These are phyloP conservation scores for Sphaerostilbella broomeana DNA, from an alignment of 2,329 filamentous ascomycete genomes.

Conservation along the genomic window DNA sequence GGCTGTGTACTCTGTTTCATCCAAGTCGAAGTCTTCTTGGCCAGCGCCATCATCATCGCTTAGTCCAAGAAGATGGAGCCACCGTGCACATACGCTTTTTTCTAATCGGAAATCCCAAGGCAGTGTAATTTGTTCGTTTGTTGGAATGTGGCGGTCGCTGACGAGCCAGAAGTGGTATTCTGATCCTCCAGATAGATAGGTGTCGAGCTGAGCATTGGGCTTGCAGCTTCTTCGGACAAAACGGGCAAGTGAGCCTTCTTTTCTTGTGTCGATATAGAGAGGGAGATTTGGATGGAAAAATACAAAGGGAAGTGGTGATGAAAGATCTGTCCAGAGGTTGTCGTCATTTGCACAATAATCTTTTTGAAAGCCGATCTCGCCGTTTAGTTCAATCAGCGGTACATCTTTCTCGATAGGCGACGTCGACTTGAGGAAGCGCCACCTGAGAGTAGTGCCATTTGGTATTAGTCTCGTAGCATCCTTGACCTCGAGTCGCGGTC, in stretches of 20 bases:
- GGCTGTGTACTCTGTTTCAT: slow-evolving; percentile 52
- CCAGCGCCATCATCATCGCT: slow-evolving; percentile 49
- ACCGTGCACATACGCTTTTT: slow-evolving; percentile 47
- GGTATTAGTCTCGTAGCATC: slow-evolving; percentile 34
- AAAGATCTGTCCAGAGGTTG: slow-evolving; percentile 63
- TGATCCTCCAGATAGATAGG: slow-evolving; percentile 68
- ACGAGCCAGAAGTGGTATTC: slow-evolving; percentile 93
- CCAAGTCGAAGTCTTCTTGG: slow-evolving; percentile 48
- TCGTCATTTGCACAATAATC: slow-evolving; percentile 61
- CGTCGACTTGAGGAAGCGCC: slow-evolving; percentile 57
- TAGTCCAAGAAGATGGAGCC: slow-evolving; percentile 54
- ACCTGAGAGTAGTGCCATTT: slow-evolving; percentile 47
- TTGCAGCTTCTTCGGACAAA: slow-evolving; percentile 90
- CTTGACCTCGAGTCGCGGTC: slow-evolving; percentile 43
- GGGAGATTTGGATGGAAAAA: slow-evolving; percentile 85
- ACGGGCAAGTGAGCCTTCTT: slow-evolving; percentile 77
- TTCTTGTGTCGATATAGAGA: slow-evolving; percentile 85
- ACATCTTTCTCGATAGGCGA: slow-evolving; percentile 50
- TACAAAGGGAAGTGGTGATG: slow-evolving; percentile 63
- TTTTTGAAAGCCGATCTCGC: slow-evolving; percentile 65
- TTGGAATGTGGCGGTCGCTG: slow-evolving; percentile 66
- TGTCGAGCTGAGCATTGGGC: slow-evolving; percentile 83
- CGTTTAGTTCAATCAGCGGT: slow-evolving; percentile 66
- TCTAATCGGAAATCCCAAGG: slow-evolving; percentile 62
- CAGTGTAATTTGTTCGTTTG: slow-evolving; percentile 56